Evolutionary conservation across 805 yeast genomes (phyloP), one percentile per base, ranked within the genome.

Genomic region (Metschnikowia sp.): DNA sequence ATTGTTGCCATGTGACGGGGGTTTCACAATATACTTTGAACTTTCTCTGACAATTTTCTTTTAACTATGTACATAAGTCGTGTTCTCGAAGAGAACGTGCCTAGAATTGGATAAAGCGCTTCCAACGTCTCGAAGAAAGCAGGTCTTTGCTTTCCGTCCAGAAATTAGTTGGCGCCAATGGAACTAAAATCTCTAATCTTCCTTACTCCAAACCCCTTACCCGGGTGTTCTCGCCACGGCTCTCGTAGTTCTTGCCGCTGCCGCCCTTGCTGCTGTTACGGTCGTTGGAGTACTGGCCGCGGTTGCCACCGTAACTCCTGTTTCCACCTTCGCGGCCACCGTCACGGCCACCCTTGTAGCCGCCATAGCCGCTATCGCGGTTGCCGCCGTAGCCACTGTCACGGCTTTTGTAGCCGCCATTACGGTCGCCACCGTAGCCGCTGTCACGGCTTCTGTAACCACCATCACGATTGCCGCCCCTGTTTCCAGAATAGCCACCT

Each of bases 281-380:
- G 8, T 36, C 36, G 8, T 31, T 19, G 11, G 32, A 36, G 30
- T 26, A 10, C 28, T 18, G 26, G 39, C 30, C 11, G 34, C 40
- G 22, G 30, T 29, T 28, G 10, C 47, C 47, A 8, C 33, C 40
- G n/a, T 12, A 30, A 31, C 45, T 35, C 12, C 32, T 30, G 30
- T 30, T 30, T 9, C 42, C 32, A 30, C 39, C 37, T 19, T 36
- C 35, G 12, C 45, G 45, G 37, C 38, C 44, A 9, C 48, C 42
- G 1, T 37, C n/a, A 22, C 45, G 45, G 12, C 44, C 40, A 15
- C 40, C 47, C 11, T 35, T 12, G 28, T 31, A 13, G 5, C 41
- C 43, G 3, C 34, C 36, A 19, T 36, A 28, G 39, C 48, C 38
- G 8, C 47, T 42, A 15, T 30, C 28, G 33, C 32, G 30, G 30